Percentiles rank a stretch among this genome's conserved stretches.
These are phyloP conservation scores for Musa acuminata DNA, from an alignment of 176 grass and related monocot species.

Conservation along the genomic window DNA sequence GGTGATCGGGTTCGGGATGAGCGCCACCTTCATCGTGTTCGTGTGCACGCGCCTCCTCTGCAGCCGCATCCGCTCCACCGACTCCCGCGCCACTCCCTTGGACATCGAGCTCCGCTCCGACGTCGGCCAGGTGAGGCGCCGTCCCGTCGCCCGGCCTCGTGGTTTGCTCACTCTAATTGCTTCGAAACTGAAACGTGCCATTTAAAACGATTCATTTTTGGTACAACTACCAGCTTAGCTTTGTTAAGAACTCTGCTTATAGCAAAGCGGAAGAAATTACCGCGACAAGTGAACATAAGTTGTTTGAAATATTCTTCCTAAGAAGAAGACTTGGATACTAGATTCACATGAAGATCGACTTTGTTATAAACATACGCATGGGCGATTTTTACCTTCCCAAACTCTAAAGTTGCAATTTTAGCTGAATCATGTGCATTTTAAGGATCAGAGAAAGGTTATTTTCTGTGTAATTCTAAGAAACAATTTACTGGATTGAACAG, in stretches of 20 bases:
- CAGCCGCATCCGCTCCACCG: no score
- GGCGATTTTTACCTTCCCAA: no score
- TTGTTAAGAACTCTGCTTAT: not conserved
- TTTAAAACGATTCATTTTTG: not conserved
- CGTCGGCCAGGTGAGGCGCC: constrained; percentile 44
- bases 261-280: no score
- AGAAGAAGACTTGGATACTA: not conserved
- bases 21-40: constrained; percentile 93
- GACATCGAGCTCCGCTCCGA: constrained; percentile 71
- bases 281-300: not conserved
- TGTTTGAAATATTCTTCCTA: not conserved
- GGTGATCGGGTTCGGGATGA: constrained; percentile 94
- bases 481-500: no score
- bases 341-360: not conserved
- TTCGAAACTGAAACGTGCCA: not conserved
- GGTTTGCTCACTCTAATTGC: constrained; percentile 2
- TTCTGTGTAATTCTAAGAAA: no score
- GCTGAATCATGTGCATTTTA: no score
- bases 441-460: no score
- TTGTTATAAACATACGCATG: no score
- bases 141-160: not conserved
- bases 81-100: constrained; percentile 25
- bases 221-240: no score
- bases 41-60: constrained; percentile 87
- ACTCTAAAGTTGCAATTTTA: no score